Evolutionary conservation across 1,284 basidiomycete genomes (phyloP).

Genomic region (Papiliotrema fonsecae): DNA sequence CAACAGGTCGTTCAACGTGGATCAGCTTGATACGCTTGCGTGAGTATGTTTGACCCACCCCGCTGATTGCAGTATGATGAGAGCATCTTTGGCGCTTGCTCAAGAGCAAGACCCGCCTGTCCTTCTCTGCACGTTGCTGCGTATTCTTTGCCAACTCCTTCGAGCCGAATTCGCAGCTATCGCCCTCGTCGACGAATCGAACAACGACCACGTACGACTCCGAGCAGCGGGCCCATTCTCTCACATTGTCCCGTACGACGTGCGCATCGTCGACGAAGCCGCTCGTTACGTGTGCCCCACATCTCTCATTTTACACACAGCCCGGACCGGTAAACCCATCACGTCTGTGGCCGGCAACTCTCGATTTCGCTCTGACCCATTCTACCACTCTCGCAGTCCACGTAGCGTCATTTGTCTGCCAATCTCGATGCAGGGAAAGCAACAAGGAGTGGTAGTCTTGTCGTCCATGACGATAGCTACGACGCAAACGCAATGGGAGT

Average conservation of each 20-base stretch:
- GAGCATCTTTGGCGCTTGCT: constrained; percentile 34
- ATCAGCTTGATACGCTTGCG: constrained; percentile 14
- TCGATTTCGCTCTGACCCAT: constrained; percentile 26
- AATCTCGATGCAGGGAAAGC: constrained; percentile 29
- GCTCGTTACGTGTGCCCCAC: constrained; percentile 25
- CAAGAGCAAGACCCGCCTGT: constrained; percentile 33
- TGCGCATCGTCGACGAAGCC: constrained; percentile 20
- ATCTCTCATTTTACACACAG: constrained; percentile 32
- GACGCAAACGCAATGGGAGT: constrained; percentile 17
- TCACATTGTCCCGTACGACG: constrained; percentile 25
- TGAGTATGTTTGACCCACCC: neutral
- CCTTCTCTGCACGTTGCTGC: constrained; percentile 28
- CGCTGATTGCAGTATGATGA: constrained; percentile 24
- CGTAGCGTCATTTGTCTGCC: constrained; percentile 30
- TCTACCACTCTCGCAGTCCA: constrained; percentile 26
- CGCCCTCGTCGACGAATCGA: constrained; percentile 22
- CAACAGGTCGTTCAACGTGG: constrained; percentile 1
- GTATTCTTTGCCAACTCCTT: constrained; percentile 32
- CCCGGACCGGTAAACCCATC: constrained; percentile 29
- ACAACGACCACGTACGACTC: constrained; percentile 20
- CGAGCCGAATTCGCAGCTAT: constrained; percentile 39
- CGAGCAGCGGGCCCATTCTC: constrained; percentile 31
- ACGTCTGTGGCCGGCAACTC: constrained; percentile 11
- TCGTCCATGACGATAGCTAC: constrained; percentile 23
- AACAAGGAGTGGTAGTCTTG: constrained; percentile 29